Evolutionary conservation across 192 early-diverging fungal genomes (phyloP), one percentile per base, ranked within the genome.

Genomic region (Irineochytrium annulatum): DNA sequence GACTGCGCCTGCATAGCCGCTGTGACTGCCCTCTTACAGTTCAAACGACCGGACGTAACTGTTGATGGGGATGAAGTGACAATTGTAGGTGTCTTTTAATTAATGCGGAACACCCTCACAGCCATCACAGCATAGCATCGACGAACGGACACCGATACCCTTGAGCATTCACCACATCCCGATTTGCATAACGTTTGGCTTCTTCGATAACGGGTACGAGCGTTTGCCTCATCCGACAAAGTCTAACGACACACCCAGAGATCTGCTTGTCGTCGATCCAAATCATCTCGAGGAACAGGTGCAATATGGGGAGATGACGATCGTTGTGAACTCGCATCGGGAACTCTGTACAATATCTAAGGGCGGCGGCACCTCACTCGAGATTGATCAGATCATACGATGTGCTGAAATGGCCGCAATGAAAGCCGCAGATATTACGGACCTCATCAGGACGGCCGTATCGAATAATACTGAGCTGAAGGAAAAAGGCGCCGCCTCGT

Each of bases 101-200:
- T 41, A 20, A 41, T 17, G n/a, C 60, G 20, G n/a, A 48, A 24
- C 31, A 43, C 45, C 30, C 70, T 39, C 55, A 26, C 45, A 51
- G 51, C 13, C 30, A 57, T 28, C 60, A 5, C 67, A 90, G 90
- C 94, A 97, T 63, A 70, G 88, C 37, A 62, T 87, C 3, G 87
- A 91, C 39, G 89, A 97, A 58, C 82, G 89, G 27, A 91, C 87
- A 53, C 94, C 92, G 22, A 94, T 99, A 30, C 92, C 97, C 3
- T 76, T 99, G 31, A 93, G 89, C 63, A 79, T 99, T 20, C 93
- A 97, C 61, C 95, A 99, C 72, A 89, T 92, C 53, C 97, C 97
- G 29, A 87, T 97, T 17, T 94, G 89, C 63, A 77, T 91, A 24
- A 84, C 94, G 33, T 97, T 99, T 78, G 91, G 81, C 1, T 91